phyloP scores from a whole-genome alignment of 2,329 filamentous ascomycete genomes.

The Triangularia verruculosa region DNA sequence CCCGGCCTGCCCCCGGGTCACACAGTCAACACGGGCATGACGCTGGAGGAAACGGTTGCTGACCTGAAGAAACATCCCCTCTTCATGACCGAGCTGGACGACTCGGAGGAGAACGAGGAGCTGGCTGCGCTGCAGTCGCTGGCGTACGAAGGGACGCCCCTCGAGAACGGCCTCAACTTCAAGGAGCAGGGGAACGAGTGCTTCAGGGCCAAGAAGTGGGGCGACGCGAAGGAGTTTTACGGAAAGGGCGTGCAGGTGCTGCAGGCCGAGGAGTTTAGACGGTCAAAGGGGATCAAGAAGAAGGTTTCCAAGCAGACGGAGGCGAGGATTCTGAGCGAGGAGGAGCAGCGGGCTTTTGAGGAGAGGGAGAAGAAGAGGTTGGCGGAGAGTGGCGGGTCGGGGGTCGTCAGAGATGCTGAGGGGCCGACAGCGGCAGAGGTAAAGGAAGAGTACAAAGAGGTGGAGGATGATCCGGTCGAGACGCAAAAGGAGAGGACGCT shows the following conservation, averaged over 20 bases:
- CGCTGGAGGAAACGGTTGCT: slow-evolving; percentile 53
- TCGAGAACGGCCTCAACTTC: slow-evolving; percentile 80
- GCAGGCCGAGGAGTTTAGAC: slow-evolving; percentile 56
- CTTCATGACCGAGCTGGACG: slow-evolving; percentile 92
- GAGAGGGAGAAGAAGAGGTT: slow-evolving; percentile 3
- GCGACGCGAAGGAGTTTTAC: slow-evolving; percentile 88
- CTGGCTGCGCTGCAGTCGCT: slow-evolving; percentile 86
- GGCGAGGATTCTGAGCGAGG: background rate
- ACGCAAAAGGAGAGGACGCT: slow-evolving; percentile 58
- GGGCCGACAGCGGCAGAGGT: background rate
- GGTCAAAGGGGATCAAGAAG: slow-evolving; percentile 14
- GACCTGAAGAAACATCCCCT: slow-evolving; percentile 67
- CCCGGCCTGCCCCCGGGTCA: slow-evolving; percentile 48
- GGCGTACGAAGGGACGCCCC: slow-evolving; percentile 85
- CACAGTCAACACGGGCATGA: slow-evolving; percentile 42
- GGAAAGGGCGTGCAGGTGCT: slow-evolving; percentile 77
- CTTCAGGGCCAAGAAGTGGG: slow-evolving; percentile 70
- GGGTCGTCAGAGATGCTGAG: background rate
- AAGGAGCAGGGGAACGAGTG: slow-evolving; percentile 90
- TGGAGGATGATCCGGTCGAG: slow-evolving; percentile 49
- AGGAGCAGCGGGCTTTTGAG: slow-evolving; percentile 32
- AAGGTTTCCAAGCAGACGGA: slow-evolving; percentile 10
- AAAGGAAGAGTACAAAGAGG: slow-evolving; percentile 12
- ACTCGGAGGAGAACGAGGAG: slow-evolving; percentile 67
- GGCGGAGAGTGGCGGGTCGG: background rate